Evolutionary conservation across 257 asterid genomes (phyloP).

Genomic region (Cruciata laevipes): DNA sequence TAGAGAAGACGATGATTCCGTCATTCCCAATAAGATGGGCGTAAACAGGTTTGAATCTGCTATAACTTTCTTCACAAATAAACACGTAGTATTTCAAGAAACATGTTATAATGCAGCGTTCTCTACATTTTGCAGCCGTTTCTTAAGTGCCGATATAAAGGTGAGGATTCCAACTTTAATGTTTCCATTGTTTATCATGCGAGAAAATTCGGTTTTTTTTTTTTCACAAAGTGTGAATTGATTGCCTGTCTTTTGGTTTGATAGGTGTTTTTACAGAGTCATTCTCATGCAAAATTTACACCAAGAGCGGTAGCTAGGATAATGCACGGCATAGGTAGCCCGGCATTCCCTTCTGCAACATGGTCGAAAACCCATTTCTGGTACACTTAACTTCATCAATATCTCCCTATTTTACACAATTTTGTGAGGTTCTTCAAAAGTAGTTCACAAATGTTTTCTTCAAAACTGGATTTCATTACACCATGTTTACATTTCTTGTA

Average conservation of each 20-base stretch:
- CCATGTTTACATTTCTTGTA: neutral
- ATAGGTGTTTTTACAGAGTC: conserved; percentile 86
- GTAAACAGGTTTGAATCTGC: conserved; percentile 49
- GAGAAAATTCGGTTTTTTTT: neutral
- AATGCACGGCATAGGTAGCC: conserved; percentile 86
- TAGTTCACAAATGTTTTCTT: neutral
- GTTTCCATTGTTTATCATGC: neutral
- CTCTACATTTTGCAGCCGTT: conserved; percentile 55
- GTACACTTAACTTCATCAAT: conserved; percentile 25
- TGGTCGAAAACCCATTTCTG: conserved; percentile 99
- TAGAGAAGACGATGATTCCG: conserved; percentile 35
- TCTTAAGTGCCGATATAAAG: conserved; percentile 85
- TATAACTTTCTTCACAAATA: neutral
- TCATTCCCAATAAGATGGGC: conserved; percentile 35
- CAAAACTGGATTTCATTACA: neutral
- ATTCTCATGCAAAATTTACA: conserved; percentile 70
- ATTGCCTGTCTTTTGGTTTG: conserved; percentile 19
- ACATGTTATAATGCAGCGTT: neutral
- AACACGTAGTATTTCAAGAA: neutral
- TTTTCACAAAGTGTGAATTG: conserved; percentile 15
- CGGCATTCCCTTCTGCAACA: conserved; percentile 71
- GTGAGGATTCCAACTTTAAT: conserved; percentile 22
- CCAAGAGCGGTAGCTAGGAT: conserved; percentile 94
- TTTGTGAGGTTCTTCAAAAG: neutral
- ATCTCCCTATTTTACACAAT: neutral